Evolutionary conservation across 2,329 filamentous ascomycete genomes (phyloP).

Genomic region (Penicillium aurantiogriseum): DNA sequence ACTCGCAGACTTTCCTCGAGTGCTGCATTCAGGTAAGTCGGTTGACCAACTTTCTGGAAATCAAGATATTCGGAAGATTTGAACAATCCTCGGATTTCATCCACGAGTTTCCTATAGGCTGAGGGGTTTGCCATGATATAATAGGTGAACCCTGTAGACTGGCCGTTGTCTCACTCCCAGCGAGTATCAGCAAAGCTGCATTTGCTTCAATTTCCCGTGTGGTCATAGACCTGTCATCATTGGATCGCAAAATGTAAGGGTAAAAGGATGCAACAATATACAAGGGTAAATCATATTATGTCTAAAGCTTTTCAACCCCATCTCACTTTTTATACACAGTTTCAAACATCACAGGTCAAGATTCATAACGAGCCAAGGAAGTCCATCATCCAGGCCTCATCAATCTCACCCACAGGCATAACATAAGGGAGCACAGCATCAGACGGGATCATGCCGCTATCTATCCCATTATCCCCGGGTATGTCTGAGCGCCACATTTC

Average conservation of each 20-base stretch:
- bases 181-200: conserved; percentile 40
- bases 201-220: conserved; percentile 42
- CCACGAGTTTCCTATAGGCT: conserved; percentile 8
- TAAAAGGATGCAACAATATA: conserved; percentile 24
- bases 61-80: conserved; percentile 33
- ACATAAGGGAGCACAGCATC: conserved; percentile 10
- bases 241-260: conserved; percentile 39
- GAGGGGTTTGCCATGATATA: conserved; percentile 31
- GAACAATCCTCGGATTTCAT: conserved; percentile 22
- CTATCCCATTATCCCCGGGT: conserved; percentile 2
- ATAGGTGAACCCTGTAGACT: conserved; percentile 40
- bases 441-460: conserved; percentile 2
- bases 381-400: conserved; percentile 27
- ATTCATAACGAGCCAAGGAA: conserved; percentile 21
- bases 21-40: conserved; percentile 41
- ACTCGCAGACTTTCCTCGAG: conserved; percentile 45
- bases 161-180: conserved; percentile 48
- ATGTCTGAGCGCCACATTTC: conserved; percentile 20
- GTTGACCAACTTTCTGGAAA: conserved; percentile 27
- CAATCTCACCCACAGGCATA: conserved; percentile 17
- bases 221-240: conserved; percentile 29
- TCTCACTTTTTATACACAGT: neutral
- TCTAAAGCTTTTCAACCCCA: neutral
- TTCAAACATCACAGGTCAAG: neutral
- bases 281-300: neutral